Base-by-base conservation (phyloP, 768 basidiomycete genomes). In the Pholiota conissans region DNA sequence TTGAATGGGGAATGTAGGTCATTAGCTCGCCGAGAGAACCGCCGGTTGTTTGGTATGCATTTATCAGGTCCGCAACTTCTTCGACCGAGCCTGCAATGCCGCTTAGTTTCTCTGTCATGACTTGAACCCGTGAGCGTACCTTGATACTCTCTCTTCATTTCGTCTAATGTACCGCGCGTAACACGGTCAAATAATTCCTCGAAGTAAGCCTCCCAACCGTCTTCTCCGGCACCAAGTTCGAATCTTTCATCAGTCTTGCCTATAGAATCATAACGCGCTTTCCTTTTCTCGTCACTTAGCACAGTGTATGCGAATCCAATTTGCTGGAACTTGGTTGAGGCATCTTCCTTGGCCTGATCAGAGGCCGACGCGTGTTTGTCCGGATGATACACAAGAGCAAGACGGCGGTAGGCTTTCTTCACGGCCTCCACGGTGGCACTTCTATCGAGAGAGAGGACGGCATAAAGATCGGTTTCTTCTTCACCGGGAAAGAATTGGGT, bases 151-250 rank as follows among this genome's bases (percentile, higher is more conserved):
- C 86, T 86, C 83, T 93, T 96, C 84, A 96, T 85, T 70, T 97
- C 92, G 62, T 98, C 94, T 53, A 99, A 77, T 70, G 86, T 90
- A 58, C 84, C 87, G 60, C 87, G 83, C 55, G 94, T 95, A 24
- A 96, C 90, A 53, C 86, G 81, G 59, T 95, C 90, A 62, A 94
- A 97, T 62, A 97, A 74, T 56, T 87, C 87, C 69, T 89, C 90
- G 65, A 98, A 99, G 73, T 99, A 99, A 5, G 90, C 84, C 66
- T 94, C 93, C 97, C 97, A 99, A 0, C 93, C 92, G 59, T 87
- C 90, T 58, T 90, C 91, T 9, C 85, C 91, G 5, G 83, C 82
- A 22, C 76, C 85, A 37, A 90, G 68, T 49, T 87, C 86, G 42
- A 89, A 80, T 9, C 82, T 83, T 65, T 98, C 95, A 61, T 87